These are phyloP conservation scores for Aspergillus niger DNA, from an alignment of 2,329 filamentous ascomycete species.

Conservation along the genomic window DNA sequence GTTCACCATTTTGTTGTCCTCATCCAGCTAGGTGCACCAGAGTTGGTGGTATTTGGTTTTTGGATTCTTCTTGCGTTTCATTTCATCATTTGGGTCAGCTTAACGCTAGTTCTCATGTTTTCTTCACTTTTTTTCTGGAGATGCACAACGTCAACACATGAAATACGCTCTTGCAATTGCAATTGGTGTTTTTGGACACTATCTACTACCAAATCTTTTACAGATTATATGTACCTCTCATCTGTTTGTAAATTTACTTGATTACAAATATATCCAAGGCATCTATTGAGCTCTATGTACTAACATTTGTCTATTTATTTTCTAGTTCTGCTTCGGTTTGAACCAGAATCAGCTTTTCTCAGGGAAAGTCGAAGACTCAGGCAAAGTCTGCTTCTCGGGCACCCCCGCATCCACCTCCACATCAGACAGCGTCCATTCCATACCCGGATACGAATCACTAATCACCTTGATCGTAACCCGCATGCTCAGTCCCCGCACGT, in stretches of 20 bases:
- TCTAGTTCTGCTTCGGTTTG: too few relatives aligned
- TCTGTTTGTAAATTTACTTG: not conserved
- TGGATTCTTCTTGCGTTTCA: not conserved
- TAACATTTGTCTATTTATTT: not conserved
- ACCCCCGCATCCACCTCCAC: constrained; percentile 53
- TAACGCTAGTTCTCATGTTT: not conserved
- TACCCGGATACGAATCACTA: constrained; percentile 84
- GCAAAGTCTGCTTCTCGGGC: constrained; percentile 24
- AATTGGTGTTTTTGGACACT: not conserved
- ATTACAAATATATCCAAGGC: not conserved
- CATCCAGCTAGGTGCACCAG: not conserved
- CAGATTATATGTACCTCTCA: too few relatives aligned
- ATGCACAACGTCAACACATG: not conserved
- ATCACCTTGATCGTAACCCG: constrained; percentile 73
- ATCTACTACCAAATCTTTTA: too few relatives aligned
- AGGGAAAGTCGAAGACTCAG: constrained; percentile 19
- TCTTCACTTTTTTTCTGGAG: not conserved
- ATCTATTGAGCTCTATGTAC: not conserved
- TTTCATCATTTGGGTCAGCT: not conserved
- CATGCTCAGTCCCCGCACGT: constrained; percentile 35
- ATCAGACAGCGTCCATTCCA: constrained; percentile 61
- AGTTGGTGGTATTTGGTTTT: not conserved
- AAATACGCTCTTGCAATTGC: not conserved
- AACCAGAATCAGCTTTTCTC: constrained; percentile 11
- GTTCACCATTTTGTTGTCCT: not conserved